phyloP scores from a whole-genome alignment of 2,329 filamentous ascomycete genomes.

The Corinectria fuckeliana region DNA sequence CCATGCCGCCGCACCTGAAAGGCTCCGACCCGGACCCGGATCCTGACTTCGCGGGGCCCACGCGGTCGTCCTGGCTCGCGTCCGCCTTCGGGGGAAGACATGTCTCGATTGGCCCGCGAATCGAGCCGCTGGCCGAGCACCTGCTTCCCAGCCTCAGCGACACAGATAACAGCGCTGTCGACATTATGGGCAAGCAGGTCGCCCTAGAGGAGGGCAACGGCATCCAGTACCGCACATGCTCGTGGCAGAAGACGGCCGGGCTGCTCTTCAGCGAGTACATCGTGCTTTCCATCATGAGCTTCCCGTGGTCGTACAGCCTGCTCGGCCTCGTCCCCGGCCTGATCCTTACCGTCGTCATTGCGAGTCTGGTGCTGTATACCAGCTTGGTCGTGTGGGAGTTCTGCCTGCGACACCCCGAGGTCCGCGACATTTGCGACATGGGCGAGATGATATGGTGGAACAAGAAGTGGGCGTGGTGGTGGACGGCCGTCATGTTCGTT shows the following conservation, averaged over 20 bases:
- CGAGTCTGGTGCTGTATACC: constrained; percentile 84
- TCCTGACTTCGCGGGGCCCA: constrained; percentile 13
- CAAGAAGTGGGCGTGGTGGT: constrained; percentile 73
- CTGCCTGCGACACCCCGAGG: constrained; percentile 87
- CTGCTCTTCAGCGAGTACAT: constrained; percentile 96
- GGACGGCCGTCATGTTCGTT: constrained; percentile 83
- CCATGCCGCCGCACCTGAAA: constrained; percentile 16
- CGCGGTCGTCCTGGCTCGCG: constrained; percentile 37
- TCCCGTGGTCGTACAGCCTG: constrained; percentile 89
- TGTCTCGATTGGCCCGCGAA: constrained; percentile 57
- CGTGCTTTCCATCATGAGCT: constrained; percentile 91
- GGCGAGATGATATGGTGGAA: constrained; percentile 95
- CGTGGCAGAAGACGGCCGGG: constrained; percentile 93
- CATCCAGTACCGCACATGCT: constrained; percentile 92
- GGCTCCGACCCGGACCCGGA: constrained; percentile 14
- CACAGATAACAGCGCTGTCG: constrained; percentile 51
- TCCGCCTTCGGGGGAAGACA: constrained; percentile 46
- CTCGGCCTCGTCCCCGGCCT: constrained; percentile 85
- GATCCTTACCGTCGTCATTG: constrained; percentile 81
- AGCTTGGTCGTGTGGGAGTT: constrained; percentile 73
- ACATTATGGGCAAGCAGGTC: constrained; percentile 69
- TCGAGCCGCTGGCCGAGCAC: constrained; percentile 53
- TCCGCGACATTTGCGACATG: constrained; percentile 92
- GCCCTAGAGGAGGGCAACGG: constrained; percentile 77
- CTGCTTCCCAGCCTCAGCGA: constrained; percentile 43